These are phyloP conservation scores for Yarrowia sp. DNA, from an alignment of 805 yeast genomes.

Conservation along the genomic window DNA sequence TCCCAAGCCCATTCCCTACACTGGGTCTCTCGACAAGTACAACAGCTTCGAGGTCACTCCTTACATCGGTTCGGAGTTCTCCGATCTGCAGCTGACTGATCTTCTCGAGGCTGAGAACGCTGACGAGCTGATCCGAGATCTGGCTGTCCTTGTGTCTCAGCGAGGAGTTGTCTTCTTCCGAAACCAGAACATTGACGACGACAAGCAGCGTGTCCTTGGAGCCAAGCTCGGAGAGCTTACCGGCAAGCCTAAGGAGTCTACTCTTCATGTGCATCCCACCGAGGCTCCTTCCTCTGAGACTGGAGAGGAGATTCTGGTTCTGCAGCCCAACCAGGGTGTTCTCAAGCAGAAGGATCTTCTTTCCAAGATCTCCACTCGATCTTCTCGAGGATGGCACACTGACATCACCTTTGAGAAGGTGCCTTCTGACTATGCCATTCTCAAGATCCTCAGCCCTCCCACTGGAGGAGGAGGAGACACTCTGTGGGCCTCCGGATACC, in stretches of 20 bases:
- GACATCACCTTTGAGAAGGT: constrained; percentile 80
- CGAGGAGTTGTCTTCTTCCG: constrained; percentile 61
- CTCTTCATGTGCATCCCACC: constrained; percentile 49
- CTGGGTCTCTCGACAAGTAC: constrained; percentile 47
- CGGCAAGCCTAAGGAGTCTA: constrained; percentile 47
- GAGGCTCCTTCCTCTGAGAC: constrained; percentile 48
- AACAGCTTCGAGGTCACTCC: constrained; percentile 48
- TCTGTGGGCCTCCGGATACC: constrained; percentile 60
- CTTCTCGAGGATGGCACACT: constrained; percentile 64
- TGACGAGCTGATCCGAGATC: constrained; percentile 51
- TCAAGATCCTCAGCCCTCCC: constrained; percentile 67
- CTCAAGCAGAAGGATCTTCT: not conserved
- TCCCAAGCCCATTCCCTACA: constrained; percentile 32
- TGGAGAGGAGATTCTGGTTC: constrained; percentile 42
- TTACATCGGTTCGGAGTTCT: constrained; percentile 48
- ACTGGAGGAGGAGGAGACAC: constrained; percentile 61
- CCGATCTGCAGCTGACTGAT: constrained; percentile 45
- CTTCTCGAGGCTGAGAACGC: constrained; percentile 43
- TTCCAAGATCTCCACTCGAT: not conserved
- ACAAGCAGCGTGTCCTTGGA: constrained; percentile 47
- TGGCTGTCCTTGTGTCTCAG: constrained; percentile 57
- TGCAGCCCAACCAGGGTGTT: constrained; percentile 14
- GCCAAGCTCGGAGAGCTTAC: constrained; percentile 46
- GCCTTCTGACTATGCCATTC: constrained; percentile 75
- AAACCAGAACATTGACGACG: constrained; percentile 52